Conservation (phyloP, 225 moss, liverwort and hornwort species). For the Neckera pumila region DNA sequence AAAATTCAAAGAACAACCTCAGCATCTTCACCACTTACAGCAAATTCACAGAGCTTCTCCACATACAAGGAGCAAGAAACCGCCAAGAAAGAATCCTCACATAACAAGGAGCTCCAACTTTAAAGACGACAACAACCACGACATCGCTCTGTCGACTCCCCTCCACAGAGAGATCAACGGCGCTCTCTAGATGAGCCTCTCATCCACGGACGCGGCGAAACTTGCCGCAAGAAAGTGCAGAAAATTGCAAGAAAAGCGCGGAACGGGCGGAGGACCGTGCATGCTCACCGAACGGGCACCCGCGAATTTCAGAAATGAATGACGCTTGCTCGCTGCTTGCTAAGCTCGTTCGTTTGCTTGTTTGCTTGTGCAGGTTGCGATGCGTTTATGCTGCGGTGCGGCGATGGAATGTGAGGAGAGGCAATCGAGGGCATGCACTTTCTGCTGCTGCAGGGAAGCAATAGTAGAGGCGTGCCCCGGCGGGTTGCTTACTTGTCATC, state of each 20-base stretch:
- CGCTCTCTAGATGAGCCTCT: neutral
- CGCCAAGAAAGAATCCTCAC: neutral
- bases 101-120: neutral
- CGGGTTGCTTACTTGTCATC: neutral
- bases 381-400: neutral
- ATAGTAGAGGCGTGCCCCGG: neutral
- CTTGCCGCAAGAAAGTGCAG: neutral
- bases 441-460: neutral
- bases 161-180: neutral
- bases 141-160: neutral
- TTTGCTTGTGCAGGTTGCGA: neutral
- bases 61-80: neutral
- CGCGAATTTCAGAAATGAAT: neutral
- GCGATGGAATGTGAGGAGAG: neutral
- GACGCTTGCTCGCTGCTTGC: neutral
- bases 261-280: neutral
- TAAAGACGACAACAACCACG: neutral
- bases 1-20: neutral
- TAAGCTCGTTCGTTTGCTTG: too few species aligned
- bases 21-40: neutral
- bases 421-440: neutral
- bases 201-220: neutral
- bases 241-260: neutral
- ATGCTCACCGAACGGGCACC: neutral
- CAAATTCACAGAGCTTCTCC: neutral